Evolutionary conservation across 192 early-diverging fungal species (phyloP).

Genomic region (Tieghemiomyces parasiticus): DNA sequence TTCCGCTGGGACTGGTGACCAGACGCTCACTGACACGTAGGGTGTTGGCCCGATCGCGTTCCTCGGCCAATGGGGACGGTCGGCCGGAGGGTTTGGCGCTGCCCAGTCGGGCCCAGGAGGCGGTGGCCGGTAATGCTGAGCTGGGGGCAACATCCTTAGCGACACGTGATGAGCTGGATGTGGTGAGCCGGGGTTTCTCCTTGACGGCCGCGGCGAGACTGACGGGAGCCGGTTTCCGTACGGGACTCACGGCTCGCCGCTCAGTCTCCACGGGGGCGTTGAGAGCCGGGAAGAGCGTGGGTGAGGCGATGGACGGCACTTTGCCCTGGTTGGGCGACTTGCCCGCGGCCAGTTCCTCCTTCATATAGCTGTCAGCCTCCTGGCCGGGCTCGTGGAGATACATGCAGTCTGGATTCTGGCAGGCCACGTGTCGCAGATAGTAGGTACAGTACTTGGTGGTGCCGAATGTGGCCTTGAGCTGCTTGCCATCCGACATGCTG

Average conservation of each 20-base stretch:
- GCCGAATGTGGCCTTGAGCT: slow-evolving; percentile 87
- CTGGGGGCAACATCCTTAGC: slow-evolving; percentile 12
- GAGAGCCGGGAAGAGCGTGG: slow-evolving; percentile 10
- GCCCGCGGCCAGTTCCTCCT: slow-evolving; percentile 62
- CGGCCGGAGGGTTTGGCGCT: not conserved
- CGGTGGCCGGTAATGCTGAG: slow-evolving; percentile 27
- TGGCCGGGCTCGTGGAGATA: slow-evolving; percentile 89
- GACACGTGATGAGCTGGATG: not conserved
- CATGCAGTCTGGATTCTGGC: slow-evolving; percentile 90
- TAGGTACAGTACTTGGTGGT: slow-evolving; percentile 98
- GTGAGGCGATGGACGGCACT: slow-evolving; percentile 11
- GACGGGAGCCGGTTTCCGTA: slow-evolving; percentile 5
- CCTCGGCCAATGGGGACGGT: not conserved
- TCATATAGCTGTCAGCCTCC: slow-evolving; percentile 83
- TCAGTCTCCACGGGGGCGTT: not conserved
- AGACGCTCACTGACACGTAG: not conserved
- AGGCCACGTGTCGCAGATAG: slow-evolving; percentile 78
- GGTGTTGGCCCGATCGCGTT: not conserved
- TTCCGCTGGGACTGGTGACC: not conserved
- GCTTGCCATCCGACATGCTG: slow-evolving; percentile 67
- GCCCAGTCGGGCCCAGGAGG: slow-evolving; percentile 24
- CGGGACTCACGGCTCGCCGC: slow-evolving; percentile 14
- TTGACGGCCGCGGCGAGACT: not conserved
- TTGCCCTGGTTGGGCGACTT: not conserved
- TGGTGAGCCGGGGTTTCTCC: not conserved